Evolutionary conservation across 1,284 basidiomycete genomes (phyloP), one percentile per base, ranked within the genome.

Genomic region (Heterobasidion annosum): DNA sequence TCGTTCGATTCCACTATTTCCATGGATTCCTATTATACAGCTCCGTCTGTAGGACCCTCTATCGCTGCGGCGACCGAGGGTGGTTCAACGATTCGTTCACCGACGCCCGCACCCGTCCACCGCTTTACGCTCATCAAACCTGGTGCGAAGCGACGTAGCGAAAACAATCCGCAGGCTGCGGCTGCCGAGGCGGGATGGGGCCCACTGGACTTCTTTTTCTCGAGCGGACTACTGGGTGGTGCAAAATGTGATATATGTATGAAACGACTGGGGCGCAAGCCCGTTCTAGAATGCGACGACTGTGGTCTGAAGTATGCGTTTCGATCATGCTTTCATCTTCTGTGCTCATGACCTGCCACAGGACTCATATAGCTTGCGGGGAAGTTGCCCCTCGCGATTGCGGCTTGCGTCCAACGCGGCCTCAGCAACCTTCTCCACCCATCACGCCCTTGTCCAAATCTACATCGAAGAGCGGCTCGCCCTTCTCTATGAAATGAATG

Each of bases 211-310:
- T 73, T 91, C 61, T 79, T 92, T 63, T 79, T 92, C 63, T 87
- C 86, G 67, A 82, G 81, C 12, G 83, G 81, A 63, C 82, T 87
- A 48, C 66, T 88, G 34, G 79, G 80, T 1, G 59, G 59, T 2
- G 77, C 82, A 46, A 92, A 88, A 65, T 95, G 92, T 64, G 88
- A 90, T 65, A 73, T 93, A 8, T 95, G 92, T 64, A 64, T 67
- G 50, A 94, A 93, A 74, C 73, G 88, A 50, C 74, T 95, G 48
- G 91, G 91, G 13, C 87, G 87, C 82, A 91, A 92, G 64, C 83
- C 89, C 18, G 81, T 88, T 34, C 70, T 95, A 34, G 84, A 91
- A 63, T 95, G 93, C 67, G 93, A 96, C 67, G 93, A 95, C 68
- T 96, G 93, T 70, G 81, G 83, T 18, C 65, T 87, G 59, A 74